Base-by-base conservation (phyloP, 345 rosid genomes). In the Eucalyptus microcorys region DNA sequence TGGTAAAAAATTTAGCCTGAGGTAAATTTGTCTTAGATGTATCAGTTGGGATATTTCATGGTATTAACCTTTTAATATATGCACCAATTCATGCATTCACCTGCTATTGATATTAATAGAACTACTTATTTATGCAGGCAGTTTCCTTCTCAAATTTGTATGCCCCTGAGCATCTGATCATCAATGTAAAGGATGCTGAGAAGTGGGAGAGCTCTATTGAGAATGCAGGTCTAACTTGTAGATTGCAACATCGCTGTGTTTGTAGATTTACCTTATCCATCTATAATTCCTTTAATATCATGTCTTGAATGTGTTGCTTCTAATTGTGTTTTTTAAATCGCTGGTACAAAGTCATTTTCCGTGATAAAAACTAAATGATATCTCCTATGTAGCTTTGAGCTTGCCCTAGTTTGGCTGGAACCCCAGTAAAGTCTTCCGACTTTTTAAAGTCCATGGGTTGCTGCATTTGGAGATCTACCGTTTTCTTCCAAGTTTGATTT, bases 131-230 rank as follows among this genome's bases (percentile, higher is more conserved):
- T 68, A 1, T 0, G 37, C 76, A 64, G 99, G 99, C 98, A 7
- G 81, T 94, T 91, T 92, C 93, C 68, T 97, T 97, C 91, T 96
- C 98, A 89, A 97, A 97, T 88, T 89, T 96, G 34, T 97, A 96
- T 90, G 99, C 99, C 61, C 99, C 99, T 12, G 98, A 97, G 92
- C 99, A 98, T 89, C 93, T 98, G 86, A 98, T 98, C 64, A 91
- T 98, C 80, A 97, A 98, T 89, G 99, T 96, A 43, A 87, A 93
- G 93, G 97, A 97, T 89, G 97, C 99, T 24, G 99, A 97, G 92
- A 97, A 94, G 91, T 98, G 99, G 98, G 99, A 96, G 87, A 91
- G 92, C 89, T 93, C 89, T 59, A 89, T 98, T 64, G 98, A 98
- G 94, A 96, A 97, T 90, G 99, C 98, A 66, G 99, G 97, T 96